Evolutionary conservation across 805 yeast genomes (phyloP), one percentile per base, ranked within the genome.

Genomic region (Candida boleticola): DNA sequence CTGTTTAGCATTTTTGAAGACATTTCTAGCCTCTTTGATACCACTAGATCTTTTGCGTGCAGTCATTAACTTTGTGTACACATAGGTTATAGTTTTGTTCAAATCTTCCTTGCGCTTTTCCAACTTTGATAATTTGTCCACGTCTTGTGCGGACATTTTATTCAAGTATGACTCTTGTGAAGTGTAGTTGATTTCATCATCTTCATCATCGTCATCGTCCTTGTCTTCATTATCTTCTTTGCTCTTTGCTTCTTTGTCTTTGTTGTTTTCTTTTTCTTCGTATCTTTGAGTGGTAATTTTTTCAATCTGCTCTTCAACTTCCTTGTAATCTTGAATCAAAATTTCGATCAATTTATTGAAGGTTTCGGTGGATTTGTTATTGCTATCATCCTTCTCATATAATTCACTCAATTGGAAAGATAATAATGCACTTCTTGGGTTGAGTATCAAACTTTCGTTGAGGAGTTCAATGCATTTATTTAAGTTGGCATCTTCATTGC

Each of bases 1-100:
- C 55, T 81, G 79, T 52, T 96, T 78, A 6, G 85, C 84, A 50
- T 73, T 76, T 42, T 85, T 75, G 58, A 89, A 89, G 1, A 87
- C 70, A 19, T 69, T 58, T 47, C 98, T 76, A 1, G 95, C 89
- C 29, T 83, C 89, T 39, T 79, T 77, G 25, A 83, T 68, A 3
- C 90, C 92, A 36, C 73, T 71, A 17, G 76, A 58, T 48, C 97
- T 72, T 53, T 87, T 88, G 48, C 80, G 68, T 14, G 86, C 72
- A 56, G 80, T 78, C 89, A 89, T 83, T 47, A 78, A 79, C 47
- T 77, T 77, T 23, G 83, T 77, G 58, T 83, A 87, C 4, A 82
- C 82, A 36, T 76, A 67, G 0, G 96, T 85, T 27, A 87, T 69
- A 6, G 74, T 63, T 44, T 54, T 56, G 37, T 47, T 48, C 37